These are phyloP conservation scores for Neopestalotiopsis rosae DNA, from an alignment of 2,329 filamentous ascomycete genomes.

Conservation along the genomic window DNA sequence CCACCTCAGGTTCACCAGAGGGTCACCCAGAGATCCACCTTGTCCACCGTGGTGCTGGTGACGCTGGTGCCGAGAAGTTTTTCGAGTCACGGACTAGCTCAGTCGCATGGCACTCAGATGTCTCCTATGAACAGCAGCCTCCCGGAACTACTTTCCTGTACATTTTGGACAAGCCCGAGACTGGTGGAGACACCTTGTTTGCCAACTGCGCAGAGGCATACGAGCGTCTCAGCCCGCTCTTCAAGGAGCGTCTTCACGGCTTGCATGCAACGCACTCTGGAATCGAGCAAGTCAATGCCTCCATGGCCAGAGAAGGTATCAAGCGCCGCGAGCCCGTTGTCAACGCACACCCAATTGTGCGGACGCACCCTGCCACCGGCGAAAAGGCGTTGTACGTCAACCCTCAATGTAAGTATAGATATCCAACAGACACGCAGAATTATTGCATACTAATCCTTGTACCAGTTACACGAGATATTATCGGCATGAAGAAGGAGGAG, in stretches of 20 bases:
- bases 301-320: conserved; percentile 69
- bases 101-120: conserved; percentile 88
- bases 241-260: conserved; percentile 81
- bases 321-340: conserved; percentile 77
- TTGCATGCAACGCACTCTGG: conserved; percentile 83
- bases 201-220: conserved; percentile 82
- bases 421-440: neutral
- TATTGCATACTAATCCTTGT: conserved; percentile 16
- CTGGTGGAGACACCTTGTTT: conserved; percentile 86
- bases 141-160: conserved; percentile 91
- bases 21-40: conserved; percentile 79
- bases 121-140: conserved; percentile 87
- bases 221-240: conserved; percentile 76
- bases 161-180: conserved; percentile 79
- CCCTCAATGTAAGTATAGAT: conserved; percentile 70
- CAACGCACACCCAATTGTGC: conserved; percentile 76
- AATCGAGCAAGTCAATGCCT: conserved; percentile 77
- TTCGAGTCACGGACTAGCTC: conserved; percentile 74
- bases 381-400: conserved; percentile 87
- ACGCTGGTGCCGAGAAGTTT: conserved; percentile 63
- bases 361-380: conserved; percentile 82
- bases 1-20: conserved; percentile 75
- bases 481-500: conserved; percentile 87
- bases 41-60: conserved; percentile 74
- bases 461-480: conserved; percentile 77